A percentile compares a stretch with the other conserved stretches of the same genome.
Conservation (phyloP, 345 rosid species). For the Hirschfeldia incana region DNA sequence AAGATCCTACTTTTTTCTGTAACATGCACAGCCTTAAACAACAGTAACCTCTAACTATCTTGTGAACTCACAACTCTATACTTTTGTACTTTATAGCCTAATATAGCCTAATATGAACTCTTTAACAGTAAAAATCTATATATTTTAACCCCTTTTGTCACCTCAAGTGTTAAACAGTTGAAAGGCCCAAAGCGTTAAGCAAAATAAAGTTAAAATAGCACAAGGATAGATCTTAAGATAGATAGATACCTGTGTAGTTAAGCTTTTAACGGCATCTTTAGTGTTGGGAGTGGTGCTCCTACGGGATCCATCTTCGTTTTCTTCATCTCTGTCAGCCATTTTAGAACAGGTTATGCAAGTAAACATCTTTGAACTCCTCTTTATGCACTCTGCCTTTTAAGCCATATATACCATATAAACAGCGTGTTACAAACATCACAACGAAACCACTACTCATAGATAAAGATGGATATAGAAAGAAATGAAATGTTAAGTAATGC, state of each 20-base stretch:
- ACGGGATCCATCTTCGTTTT: slow-evolving; percentile 54
- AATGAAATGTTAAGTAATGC: slow-evolving; percentile 3
- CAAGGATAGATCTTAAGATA: slow-evolving; percentile 20
- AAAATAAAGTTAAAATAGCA: slow-evolving; percentile 24
- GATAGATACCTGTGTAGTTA: slow-evolving; percentile 84
- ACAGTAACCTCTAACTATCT: slow-evolving; percentile 26
- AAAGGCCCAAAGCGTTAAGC: slow-evolving; percentile 11
- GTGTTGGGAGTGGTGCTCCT: slow-evolving; percentile 76
- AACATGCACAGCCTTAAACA: slow-evolving; percentile 30
- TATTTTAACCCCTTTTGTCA: slow-evolving; percentile 1
- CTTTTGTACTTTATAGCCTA: too few species aligned
- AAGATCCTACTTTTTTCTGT: slow-evolving; percentile 28
- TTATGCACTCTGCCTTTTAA: slow-evolving; percentile 19
- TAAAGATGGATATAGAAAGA: neutral
- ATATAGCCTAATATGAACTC: slow-evolving; percentile 10
- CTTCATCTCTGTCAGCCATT: slow-evolving; percentile 71
- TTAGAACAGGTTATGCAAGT: slow-evolving; percentile 96
- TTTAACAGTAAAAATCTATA: neutral
- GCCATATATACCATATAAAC: slow-evolving; percentile 1
- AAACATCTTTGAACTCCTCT: slow-evolving; percentile 60
- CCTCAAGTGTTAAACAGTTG: slow-evolving; percentile 22
- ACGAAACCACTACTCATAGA: neutral
- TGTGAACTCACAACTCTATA: slow-evolving; percentile 1
- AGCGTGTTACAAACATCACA: slow-evolving; percentile 12
- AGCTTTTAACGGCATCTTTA: slow-evolving; percentile 99